Evolutionary conservation across 495 filamentous ascomycete species (phyloP), one percentile per base, ranked within the genome.

Genomic region (Darksidea phi): DNA sequence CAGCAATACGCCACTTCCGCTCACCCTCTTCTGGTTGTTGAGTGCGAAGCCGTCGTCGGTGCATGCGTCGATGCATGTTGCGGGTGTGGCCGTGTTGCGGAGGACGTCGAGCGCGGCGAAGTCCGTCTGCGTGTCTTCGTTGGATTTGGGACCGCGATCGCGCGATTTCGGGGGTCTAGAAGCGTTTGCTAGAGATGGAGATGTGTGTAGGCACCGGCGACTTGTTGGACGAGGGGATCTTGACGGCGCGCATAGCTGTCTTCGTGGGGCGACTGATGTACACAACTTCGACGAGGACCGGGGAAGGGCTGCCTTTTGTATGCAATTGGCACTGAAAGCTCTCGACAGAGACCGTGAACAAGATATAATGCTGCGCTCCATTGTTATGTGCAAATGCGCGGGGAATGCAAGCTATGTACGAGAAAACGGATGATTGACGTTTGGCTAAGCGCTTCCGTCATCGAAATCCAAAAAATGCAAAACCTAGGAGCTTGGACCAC

Each of bases 41-140:
- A 97, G 75, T 51, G 84, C 79, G 71, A 97, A 97, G 5, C 92
- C 92, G 61, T 91, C 83, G 48, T 77, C 71, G 21, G 85, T 79
- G 68, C 87, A 91, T 36, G 86, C 82, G 61, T 96, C 91, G n/a
- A 98, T 82, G 0, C 84, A 81, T 0, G 93, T 95, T 0, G 89
- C 80, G 0, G 94, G 94, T 3, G 83, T 75, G 0, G 91, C 86
- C 7, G 86, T 81, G 60, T 82, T 83, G n/a, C 83, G 86, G 7
- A 97, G 81, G 11, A 98, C 86, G 71, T 98, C 82, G 57, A 97
- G 78, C 12, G 76, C 73, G 13, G 69, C 74, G 63, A 97, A 89
- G 75, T 95, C 88, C 20, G 91, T 94, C 62, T 85, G 80, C 0
- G 84, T 87, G 45, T 80, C 75, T 76, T 88, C 85, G 28, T 74